Conservation (phyloP, 2,329 filamentous ascomycete genomes). For the Clarireedia homoeocarpa region DNA sequence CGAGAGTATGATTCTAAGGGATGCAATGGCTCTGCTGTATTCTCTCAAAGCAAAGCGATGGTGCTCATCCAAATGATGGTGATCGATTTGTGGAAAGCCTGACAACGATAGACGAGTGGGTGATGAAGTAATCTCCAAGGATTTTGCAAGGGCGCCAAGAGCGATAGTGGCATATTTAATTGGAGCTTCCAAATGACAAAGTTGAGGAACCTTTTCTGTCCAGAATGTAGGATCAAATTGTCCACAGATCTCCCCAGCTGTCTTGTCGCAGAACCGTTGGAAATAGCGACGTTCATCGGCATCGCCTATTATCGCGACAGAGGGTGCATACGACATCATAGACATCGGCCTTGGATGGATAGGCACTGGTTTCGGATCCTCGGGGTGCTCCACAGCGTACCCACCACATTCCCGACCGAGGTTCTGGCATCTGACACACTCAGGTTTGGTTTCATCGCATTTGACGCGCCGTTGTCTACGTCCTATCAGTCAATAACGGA, state of each 20-base stretch:
- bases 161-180: constrained; percentile 27
- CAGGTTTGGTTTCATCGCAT: constrained; percentile 30
- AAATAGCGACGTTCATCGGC: constrained; percentile 27
- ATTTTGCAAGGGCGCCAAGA: constrained; percentile 26
- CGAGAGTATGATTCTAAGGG: constrained; percentile 22
- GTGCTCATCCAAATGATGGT: constrained; percentile 26
- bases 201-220: constrained; percentile 28
- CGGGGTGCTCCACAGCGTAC: constrained; percentile 25
- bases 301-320: constrained; percentile 23
- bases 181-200: constrained; percentile 26
- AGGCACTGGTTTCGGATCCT: constrained; percentile 24
- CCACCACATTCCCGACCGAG: constrained; percentile 29
- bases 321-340: constrained; percentile 25
- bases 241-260: constrained; percentile 25
- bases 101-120: constrained; percentile 26
- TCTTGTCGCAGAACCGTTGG: constrained; percentile 29
- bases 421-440: constrained; percentile 28
- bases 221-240: constrained; percentile 27
- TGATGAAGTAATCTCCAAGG: constrained; percentile 25
- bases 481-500: constrained; percentile 13
- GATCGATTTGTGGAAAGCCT: constrained; percentile 28
- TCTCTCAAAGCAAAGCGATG: constrained; percentile 26
- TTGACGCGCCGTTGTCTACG: constrained; percentile 29
- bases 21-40: constrained; percentile 26
- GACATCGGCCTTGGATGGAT: constrained; percentile 28